Base-by-base conservation (phyloP, 257 asterid genomes). In the Salvia rosmarinus region DNA sequence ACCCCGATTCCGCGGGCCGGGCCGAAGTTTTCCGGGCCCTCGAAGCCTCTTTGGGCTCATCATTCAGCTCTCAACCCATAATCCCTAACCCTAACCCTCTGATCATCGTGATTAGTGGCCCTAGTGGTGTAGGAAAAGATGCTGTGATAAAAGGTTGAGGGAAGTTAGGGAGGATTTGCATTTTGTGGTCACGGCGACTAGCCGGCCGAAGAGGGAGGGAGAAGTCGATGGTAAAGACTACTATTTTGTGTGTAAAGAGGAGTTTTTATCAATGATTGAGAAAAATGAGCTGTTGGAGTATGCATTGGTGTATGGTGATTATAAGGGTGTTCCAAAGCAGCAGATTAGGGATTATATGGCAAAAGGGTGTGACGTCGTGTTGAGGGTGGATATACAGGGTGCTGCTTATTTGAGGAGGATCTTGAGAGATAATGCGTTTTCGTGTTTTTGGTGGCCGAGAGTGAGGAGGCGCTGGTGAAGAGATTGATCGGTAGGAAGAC, bases 71-170 rank as follows among this genome's bases (percentile, higher is more conserved):
- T 4, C 85, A 84, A 3, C 93, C 96, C 30, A 78, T 80, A n/a
- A 86, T 83, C 21, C 89, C 97, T 2, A 77, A 80, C 28, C 88
- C 96, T 37, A 83, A 75, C 55, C 98, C 60, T n/a, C 82, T 91
- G 71, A 84, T 94, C 43, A 81, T 91, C 12, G 99, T 94, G 67
- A 80, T 94, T 58, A 91, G 98, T 47, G 98, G 98, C 12, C 98
- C 99, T 0, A 91, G 98, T 72, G 99, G 99, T 34, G 99, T 89
- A 10, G 98, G 99, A 11, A 94, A 94, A 68, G 99, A 91, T 77
- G 88, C 96, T 1, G 98, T 91, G 46, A 91, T 91, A 10, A 94
- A 70, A 81, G 87, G 50, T 75, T 91, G 82, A 84, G 88, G 61
- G 96, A 94, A 83, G 84, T 79, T 25, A 84, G 95, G n/a, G 85